Evolutionary conservation across 148 eudicot species (phyloP).

Genomic region (Chenopodium album): DNA sequence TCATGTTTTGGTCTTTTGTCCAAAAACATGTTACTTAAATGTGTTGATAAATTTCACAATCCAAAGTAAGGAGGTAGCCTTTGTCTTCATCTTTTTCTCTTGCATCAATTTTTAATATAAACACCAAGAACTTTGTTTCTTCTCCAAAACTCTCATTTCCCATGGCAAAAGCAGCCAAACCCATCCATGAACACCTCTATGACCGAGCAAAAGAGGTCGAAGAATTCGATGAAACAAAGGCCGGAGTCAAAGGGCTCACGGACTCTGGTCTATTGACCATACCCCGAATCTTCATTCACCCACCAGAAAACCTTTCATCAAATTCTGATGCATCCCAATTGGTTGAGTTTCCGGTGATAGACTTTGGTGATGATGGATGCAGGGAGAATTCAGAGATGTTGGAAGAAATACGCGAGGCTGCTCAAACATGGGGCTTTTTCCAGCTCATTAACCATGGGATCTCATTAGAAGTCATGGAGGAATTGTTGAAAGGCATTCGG

Average conservation of each 20-base stretch:
- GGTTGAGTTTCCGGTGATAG: slow-evolving; percentile 49
- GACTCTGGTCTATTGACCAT: slow-evolving; percentile 47
- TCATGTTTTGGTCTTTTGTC: slow-evolving; percentile 15
- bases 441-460: slow-evolving; percentile 52
- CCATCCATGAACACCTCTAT: slow-evolving; percentile 18
- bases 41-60: not conserved
- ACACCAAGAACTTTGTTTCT: not conserved
- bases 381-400: slow-evolving; percentile 17
- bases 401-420: slow-evolving; percentile 29
- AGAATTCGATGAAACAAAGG: slow-evolving; percentile 54
- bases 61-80: slow-evolving; percentile 5
- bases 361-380: slow-evolving; percentile 32
- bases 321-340: not conserved
- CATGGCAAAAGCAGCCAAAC: slow-evolving; percentile 27
- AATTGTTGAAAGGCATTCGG: slow-evolving; percentile 35
- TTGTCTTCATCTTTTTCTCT: slow-evolving; percentile 14
- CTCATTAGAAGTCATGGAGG: slow-evolving; percentile 28
- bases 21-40: slow-evolving; percentile 4
- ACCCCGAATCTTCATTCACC: slow-evolving; percentile 55
- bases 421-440: slow-evolving; percentile 42
- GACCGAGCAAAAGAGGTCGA: slow-evolving; percentile 47
- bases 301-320: slow-evolving; percentile 29
- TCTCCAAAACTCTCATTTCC: not conserved
- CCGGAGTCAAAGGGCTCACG: slow-evolving; percentile 64
- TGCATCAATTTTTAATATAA: not conserved